Evolutionary conservation across 345 rosid species (phyloP).

Genomic region (Acer campestre): DNA sequence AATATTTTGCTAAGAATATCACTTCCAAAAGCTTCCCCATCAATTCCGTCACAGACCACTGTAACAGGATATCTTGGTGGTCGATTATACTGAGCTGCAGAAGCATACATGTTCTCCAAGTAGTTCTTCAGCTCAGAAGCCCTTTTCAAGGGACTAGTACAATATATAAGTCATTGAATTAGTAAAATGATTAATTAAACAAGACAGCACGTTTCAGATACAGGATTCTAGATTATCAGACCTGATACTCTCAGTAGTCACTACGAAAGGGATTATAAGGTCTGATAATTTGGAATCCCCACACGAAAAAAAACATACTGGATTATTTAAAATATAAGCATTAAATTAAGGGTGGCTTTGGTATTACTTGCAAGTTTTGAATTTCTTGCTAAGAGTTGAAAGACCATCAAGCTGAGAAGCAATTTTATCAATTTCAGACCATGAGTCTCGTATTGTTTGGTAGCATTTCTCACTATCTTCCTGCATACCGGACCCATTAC

Average conservation of each 20-base stretch:
- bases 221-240: too few species aligned
- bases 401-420: slow-evolving; percentile 19
- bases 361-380: slow-evolving; percentile 28
- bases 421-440: slow-evolving; percentile 34
- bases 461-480: slow-evolving; percentile 43
- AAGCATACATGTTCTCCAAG: neutral
- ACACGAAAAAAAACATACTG: too few species aligned
- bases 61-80: slow-evolving; percentile 32
- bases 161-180: neutral
- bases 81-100: slow-evolving; percentile 26
- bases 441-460: slow-evolving; percentile 36
- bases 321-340: too few species aligned
- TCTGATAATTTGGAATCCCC: too few species aligned
- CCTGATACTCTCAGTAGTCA: too few species aligned
- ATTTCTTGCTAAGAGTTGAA: slow-evolving; percentile 10
- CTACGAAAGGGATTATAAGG: too few species aligned
- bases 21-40: slow-evolving; percentile 18
- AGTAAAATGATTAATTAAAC: neutral
- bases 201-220: too few species aligned
- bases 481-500: neutral
- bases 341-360: neutral
- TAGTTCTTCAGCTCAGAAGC: slow-evolving; percentile 27
- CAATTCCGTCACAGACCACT: slow-evolving; percentile 26
- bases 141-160: slow-evolving; percentile 32
- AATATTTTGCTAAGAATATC: slow-evolving; percentile 29